phyloP scores from a whole-genome alignment of 164 flowering plant species.

The Pachysandra terminalis region DNA sequence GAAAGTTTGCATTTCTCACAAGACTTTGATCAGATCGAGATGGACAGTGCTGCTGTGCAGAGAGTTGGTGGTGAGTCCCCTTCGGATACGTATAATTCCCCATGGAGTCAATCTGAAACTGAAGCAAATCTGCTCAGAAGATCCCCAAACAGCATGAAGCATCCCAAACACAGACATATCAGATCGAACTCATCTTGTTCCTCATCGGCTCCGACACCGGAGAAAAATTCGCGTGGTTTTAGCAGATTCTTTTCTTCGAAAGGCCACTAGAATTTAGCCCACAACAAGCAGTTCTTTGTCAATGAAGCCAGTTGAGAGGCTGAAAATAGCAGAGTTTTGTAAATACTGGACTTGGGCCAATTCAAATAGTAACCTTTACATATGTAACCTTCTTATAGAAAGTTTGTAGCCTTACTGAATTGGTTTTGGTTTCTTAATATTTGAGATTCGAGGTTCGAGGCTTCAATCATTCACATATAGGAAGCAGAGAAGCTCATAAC shows the following conservation, averaged over 20 bases:
- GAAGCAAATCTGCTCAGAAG: slow-evolving; percentile 33
- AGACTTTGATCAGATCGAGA: slow-evolving; percentile 40
- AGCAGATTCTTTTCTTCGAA: slow-evolving; percentile 90
- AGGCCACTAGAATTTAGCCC: slow-evolving; percentile 32
- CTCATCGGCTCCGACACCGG: slow-evolving; percentile 60
- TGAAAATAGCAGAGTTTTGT: neutral
- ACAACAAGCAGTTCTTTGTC: neutral
- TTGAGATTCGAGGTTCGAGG: neutral
- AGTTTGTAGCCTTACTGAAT: neutral
- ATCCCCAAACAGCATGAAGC: slow-evolving; percentile 52
- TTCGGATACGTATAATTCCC: slow-evolving; percentile 24
- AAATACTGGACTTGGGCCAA: neutral
- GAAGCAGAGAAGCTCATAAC: too few relatives aligned
- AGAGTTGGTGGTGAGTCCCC: slow-evolving; percentile 48
- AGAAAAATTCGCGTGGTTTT: slow-evolving; percentile 72
- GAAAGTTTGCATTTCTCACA: slow-evolving; percentile 17
- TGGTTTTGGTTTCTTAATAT: neutral
- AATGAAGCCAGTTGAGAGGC: neutral
- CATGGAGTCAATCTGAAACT: slow-evolving; percentile 40
- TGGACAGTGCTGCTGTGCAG: slow-evolving; percentile 23
- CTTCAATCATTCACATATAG: too few relatives aligned
- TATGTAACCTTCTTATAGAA: neutral
- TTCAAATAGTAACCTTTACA: neutral
- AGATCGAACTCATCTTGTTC: slow-evolving; percentile 50
- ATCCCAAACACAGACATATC: slow-evolving; percentile 47